Base-by-base conservation (phyloP, 371 early-diverging fungal genomes). In the Mortierella sp. region DNA sequence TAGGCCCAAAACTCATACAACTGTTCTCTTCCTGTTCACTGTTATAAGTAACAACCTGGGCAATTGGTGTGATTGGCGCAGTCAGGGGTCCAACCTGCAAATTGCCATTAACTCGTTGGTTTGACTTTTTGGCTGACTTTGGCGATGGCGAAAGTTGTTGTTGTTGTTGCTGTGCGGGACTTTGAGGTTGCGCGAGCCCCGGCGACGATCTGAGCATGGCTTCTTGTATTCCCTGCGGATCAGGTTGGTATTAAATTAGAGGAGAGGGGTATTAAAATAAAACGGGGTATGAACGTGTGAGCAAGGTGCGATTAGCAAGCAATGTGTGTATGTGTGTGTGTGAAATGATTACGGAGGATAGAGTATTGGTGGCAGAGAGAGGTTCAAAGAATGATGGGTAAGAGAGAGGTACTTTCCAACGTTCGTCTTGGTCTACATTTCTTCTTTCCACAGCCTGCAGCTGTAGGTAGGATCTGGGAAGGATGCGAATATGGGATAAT, bases 151-250 rank as follows among this genome's bases (percentile, higher is more conserved):
- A 26, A 8, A 26, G 5, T 26, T 55, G 26, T 10, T 55, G 55
- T 26, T 55, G 55, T 26, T 26, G 35, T 14, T 3, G 60, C 37
- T 60, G 60, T 37, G n/a, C 35, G 5, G 32, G 60, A 32, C 0
- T 37, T 60, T 60, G 60, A 14, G 60, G 5, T 60, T 35, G 3
- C 11, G 37, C 26, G 20, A 37, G 60, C 11, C 60, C 39, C 16
- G 39, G 60, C 3, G 60, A 60, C 11, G 60, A 35, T 60, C 37
- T 32, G 32, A 60, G 60, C 60, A 60, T 60, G 20, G 20, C 35
- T 37, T 37, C 32, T 37, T 37, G 16, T 30, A 30, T 24, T n/a
- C 0, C 24, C 9, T 59, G 35, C 20, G 4, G 37, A 35, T 14
- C 8, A 54, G 26, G 24, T n/a, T 26, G 26, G 60, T 60, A 60